Conservation (phyloP, 2,329 filamentous ascomycete species). For the Botrytis porri region DNA sequence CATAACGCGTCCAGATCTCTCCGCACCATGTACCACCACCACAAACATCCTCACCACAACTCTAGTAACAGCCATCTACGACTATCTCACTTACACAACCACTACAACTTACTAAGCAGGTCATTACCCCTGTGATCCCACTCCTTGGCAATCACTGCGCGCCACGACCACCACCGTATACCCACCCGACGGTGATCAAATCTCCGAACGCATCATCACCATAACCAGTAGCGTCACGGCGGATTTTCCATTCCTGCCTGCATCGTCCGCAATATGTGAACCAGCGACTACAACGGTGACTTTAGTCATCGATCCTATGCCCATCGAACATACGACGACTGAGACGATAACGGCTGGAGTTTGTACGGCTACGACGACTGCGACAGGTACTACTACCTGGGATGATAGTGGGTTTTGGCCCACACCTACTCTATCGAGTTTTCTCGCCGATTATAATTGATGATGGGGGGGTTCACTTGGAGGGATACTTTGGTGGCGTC, state of each 20-base stretch:
- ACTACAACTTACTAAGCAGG: background rate
- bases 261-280: background rate
- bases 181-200: background rate
- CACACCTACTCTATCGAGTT: background rate
- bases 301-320: background rate
- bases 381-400: background rate
- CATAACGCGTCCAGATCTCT: background rate
- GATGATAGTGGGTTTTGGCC: background rate
- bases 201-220: background rate
- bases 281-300: background rate
- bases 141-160: background rate
- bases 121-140: background rate
- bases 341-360: background rate
- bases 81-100: background rate
- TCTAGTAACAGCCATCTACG: constrained; percentile 3
- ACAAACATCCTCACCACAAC: background rate
- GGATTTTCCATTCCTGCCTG: background rate
- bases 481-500: background rate
- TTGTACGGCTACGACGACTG: background rate
- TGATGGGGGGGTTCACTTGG: background rate
- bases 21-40: background rate
- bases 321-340: background rate
- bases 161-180: background rate
- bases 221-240: background rate
- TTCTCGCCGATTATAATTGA: background rate